Conservation (phyloP, 2,329 filamentous ascomycete genomes). For the Cladosporium sp. region DNA sequence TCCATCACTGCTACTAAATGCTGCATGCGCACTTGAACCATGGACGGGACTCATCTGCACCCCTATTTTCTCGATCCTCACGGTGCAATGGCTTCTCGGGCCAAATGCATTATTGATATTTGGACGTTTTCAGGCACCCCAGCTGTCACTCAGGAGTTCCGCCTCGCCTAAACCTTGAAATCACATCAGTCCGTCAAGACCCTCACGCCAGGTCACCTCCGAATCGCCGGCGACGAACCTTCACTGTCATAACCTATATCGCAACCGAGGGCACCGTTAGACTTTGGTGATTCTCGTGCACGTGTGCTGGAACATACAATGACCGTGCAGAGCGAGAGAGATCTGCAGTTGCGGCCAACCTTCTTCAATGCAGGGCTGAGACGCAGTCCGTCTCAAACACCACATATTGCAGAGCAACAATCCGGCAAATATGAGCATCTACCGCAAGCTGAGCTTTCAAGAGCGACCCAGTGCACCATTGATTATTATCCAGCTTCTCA, state of each 20-base stretch:
- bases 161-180: background rate
- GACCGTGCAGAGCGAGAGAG: background rate
- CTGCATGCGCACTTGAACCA: background rate
- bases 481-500: background rate
- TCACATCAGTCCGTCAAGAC: background rate
- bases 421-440: background rate
- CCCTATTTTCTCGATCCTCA: background rate
- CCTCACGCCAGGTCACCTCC: background rate
- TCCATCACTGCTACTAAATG: background rate
- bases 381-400: background rate
- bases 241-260: background rate
- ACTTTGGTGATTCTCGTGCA: background rate
- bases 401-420: background rate
- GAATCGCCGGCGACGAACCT: background rate
- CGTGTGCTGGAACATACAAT: background rate
- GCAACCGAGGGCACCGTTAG: background rate
- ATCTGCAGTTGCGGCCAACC: background rate
- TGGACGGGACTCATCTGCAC: background rate
- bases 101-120: background rate
- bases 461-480: background rate
- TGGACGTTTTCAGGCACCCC: background rate
- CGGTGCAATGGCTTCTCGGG: background rate
- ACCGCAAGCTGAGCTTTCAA: background rate
- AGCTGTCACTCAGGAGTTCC: background rate
- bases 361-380: constrained; percentile 1